Base-by-base conservation (phyloP, 148 eudicot species). In the Cornus controversa region DNA sequence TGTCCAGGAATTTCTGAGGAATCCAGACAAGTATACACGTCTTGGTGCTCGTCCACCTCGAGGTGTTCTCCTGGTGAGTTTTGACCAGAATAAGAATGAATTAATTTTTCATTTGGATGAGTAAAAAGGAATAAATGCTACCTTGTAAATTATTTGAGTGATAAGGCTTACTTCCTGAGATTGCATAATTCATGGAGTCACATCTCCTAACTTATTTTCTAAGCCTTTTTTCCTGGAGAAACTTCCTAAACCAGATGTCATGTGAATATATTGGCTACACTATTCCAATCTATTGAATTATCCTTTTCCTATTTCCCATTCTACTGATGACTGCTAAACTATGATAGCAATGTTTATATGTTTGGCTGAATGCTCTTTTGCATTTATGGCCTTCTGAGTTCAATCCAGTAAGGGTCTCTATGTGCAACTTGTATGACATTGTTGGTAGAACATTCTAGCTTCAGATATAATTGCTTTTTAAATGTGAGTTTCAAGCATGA, bases 21-120 rank as follows among this genome's bases (percentile, higher is more conserved):
- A 90, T 80, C 99, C 99, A 67, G 96, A 92, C 64, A 88, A 74
- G 87, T 95, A 95, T 76, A 77, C 74, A 78, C 85, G 93, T 75
- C 89, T 95, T 83, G 99, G 99, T 77, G 99, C 99, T 77, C 97
- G 99, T 34, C 99, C 99, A 86, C 99, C 99, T 78, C 92, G 97
- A 68, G 99, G 99, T 81, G 97, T 95, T 78, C 89, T 95, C 75
- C 85, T 95, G 97, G 99, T 95, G 81, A 93, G 96, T 85, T 81
- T 27, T 66, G 57, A 23, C 74, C 31, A 31, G 10, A 6, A 40
- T 40, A 40, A 6, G 45, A 40, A 9, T 40, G 45, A 2, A 40
- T 40, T 40, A 4, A 8, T 6, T 31, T 40, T 40, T 40, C 45
- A 40, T 40, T 40, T 40, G 10, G 45, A 5, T 40, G 45, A 8